Base-by-base conservation (phyloP, 345 rosid genomes). In the Aquilaria yunnanensis region DNA sequence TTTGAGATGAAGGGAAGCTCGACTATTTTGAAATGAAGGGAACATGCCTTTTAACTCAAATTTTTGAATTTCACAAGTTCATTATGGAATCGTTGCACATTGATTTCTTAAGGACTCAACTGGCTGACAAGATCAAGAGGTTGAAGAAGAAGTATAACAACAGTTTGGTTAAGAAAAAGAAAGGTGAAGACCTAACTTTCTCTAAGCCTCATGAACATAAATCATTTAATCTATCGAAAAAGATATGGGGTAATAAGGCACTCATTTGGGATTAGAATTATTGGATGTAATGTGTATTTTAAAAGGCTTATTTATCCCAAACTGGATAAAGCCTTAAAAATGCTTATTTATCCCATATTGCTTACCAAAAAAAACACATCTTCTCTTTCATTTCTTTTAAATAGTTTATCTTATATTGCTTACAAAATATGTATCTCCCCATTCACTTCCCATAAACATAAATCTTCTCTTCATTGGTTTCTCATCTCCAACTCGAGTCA, bases 161-260 rank as follows among this genome's bases (percentile, higher is more conserved):
- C 49, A 60, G 73, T 53, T 58, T 56, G 14, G 32, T 16, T 1
- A 75, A 66, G 32, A 69, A 63, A 1, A 67, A 70, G 47, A 59
- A 48, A 32, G 77, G 74, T 6, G 66, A 72, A 32, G 71, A 60
- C 1, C 64, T 51, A 32, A 62, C 50, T 30, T 77, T 72, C 9
- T 14, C 62, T 3, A 73, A 67, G 10, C 5, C 52, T 8, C 80
- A 77, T 12, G 75, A 70, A 2, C 75, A 73, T n/a, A 53, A 67
- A 5, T 12, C 52, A 0, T 77, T 63, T 9, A 62, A 77, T 5
- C 62, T 77, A 60, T 73, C 70, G 0, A 73, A 70, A 51, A 48
- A 33, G 56, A 67, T 77, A 10, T 77, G 81, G 81, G 81, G 75
- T 2, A 45, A 50, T 14, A 72, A 33, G 0, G 51, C 43, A 9